Evolutionary conservation across 768 basidiomycete species (phyloP), one percentile per base, ranked within the genome.

Genomic region (Suillus tomentosus): DNA sequence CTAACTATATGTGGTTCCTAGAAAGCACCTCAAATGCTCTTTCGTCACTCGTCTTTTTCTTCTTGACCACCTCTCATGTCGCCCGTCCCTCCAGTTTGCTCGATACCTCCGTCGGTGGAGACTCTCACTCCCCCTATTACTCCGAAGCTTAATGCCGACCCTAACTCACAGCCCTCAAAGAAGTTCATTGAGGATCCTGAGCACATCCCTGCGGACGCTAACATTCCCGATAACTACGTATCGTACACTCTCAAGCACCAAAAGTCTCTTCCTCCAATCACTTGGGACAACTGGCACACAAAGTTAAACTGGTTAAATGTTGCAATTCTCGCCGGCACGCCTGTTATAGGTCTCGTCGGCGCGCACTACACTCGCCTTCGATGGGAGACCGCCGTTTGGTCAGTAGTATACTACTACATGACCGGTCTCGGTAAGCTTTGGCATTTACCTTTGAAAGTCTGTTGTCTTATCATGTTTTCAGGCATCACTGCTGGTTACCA

Each of bases 401-500:
- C 81, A 61, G 80, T 88, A 62, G 59, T 86, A 50, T 92, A 91
- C 77, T 92, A 92, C 75, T 91, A 84, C 73, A 79, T 88, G 73
- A 92, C 90, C 8, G 96, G 95, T 43, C 83, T 96, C 17, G 94
- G 92, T 87, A 73, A 68, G 85, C 80, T 61, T 15, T 51, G 37
- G 15, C 81, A 80, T 67, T 60, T 78, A 62, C 68, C 79, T 80
- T 70, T 79, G 79, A 68, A 78, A 70, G 66, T 69, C 79, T 68
- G 27, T 31, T 37, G 79, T 79, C 5, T 31, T 1, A 31, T 31
- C 24, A 19, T 5, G 15, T 11, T 60, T 39, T 60, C 10, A 88
- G 87, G 93, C 31, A 94, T 95, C 65, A 95, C 93, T 0, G 93
- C 92, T 11, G 96, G 97, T 13, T 99, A 99, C 79, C 97, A 99